Conservation (phyloP, 257 asterid genomes). For the Salvia rosmarinus region DNA sequence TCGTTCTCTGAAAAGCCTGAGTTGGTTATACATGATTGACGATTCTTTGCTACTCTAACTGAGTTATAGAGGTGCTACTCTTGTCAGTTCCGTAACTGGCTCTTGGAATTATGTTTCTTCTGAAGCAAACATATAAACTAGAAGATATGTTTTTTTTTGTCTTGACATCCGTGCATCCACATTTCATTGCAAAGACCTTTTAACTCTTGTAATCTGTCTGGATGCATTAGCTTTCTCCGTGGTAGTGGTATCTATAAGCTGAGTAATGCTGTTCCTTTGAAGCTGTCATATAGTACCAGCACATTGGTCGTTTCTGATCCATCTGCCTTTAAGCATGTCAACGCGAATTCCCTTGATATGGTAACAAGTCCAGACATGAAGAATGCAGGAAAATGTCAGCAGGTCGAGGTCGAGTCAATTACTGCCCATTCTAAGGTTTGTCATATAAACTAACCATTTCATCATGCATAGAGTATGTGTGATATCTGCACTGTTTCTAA, state of each 20-base stretch:
- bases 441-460: conserved; percentile 7
- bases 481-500: neutral
- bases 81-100: neutral
- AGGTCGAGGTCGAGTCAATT: conserved; percentile 27
- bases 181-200: neutral
- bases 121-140: conserved; percentile 1
- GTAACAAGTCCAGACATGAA: conserved; percentile 29
- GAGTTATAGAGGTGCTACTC: neutral
- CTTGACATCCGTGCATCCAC: neutral
- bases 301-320: conserved; percentile 27
- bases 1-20: neutral
- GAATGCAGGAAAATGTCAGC: conserved; percentile 35
- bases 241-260: conserved; percentile 16
- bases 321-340: conserved; percentile 12
- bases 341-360: conserved; percentile 29
- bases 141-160: conserved; percentile 6
- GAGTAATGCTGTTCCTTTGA: conserved; percentile 21
- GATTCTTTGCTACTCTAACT: neutral
- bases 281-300: conserved; percentile 32
- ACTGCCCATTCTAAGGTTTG: conserved; percentile 48
- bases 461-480: conserved; percentile 3
- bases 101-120: neutral
- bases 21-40: conserved; percentile 3
- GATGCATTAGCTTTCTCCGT: neutral
- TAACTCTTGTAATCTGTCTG: neutral